phyloP scores from a whole-genome alignment of 495 filamentous ascomycete genomes.

The Articulospora tetracladia region DNA sequence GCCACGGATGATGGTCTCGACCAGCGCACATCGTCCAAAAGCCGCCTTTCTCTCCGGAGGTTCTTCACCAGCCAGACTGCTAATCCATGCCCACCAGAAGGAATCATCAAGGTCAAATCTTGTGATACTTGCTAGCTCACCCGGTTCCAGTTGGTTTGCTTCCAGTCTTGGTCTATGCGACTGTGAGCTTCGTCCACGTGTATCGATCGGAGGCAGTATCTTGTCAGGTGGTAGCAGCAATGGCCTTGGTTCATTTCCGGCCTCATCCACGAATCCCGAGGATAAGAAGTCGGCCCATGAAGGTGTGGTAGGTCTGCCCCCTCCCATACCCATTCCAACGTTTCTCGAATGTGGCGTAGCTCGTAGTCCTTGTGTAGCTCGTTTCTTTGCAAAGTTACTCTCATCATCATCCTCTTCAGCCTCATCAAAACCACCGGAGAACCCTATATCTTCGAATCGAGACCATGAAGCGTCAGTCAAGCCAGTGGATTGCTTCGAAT shows the following conservation, averaged over 20 bases:
- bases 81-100: conserved; percentile 99
- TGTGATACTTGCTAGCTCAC: conserved; percentile 88
- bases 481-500: conserved; percentile 58
- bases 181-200: conserved; percentile 79
- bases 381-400: conserved; percentile 16
- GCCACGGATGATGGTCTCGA: conserved; percentile 79
- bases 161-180: conserved; percentile 72
- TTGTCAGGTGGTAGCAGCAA: conserved; percentile 87
- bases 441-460: conserved; percentile 92
- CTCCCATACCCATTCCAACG: conserved; percentile 50
- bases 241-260: conserved; percentile 45
- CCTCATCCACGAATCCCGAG: conserved; percentile 82
- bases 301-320: conserved; percentile 81
- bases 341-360: conserved; percentile 59
- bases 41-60: conserved; percentile 78
- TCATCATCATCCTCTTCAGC: conserved; percentile 58
- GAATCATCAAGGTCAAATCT: conserved; percentile 87
- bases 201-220: conserved; percentile 79
- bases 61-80: conserved; percentile 88
- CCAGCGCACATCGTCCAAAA: conserved; percentile 88
- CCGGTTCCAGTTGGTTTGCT: conserved; percentile 71
- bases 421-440: conserved; percentile 72
- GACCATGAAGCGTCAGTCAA: conserved; percentile 90
- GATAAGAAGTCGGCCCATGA: conserved; percentile 83
- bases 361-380: conserved; percentile 33